Conservation (phyloP, 2,329 filamentous ascomycete species). For the Aschersonia sp. region DNA sequence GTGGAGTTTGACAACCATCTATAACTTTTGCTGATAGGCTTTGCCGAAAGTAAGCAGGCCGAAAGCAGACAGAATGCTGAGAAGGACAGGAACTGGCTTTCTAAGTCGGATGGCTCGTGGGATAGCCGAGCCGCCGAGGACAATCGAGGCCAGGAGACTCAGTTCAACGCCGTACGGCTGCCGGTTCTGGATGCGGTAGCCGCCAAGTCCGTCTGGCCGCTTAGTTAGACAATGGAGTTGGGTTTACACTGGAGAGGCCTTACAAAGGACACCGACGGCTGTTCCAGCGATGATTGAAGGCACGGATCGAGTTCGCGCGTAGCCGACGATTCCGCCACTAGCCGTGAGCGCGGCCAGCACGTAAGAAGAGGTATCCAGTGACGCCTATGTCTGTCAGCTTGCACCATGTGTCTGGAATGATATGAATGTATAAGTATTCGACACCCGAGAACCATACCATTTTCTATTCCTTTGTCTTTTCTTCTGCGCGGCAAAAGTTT, state of each 20-base stretch:
- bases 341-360: conserved; percentile 71
- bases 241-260: conserved; percentile 5
- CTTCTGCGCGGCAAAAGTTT: no score
- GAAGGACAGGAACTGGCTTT: conserved; percentile 71
- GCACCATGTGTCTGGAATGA: background rate
- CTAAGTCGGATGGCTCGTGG: conserved; percentile 70
- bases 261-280: conserved; percentile 58
- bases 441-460: no score
- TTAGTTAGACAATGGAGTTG: background rate
- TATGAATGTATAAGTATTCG: no score
- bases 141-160: conserved; percentile 72
- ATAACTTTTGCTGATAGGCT: conserved; percentile 37
- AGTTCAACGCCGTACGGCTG: conserved; percentile 77
- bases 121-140: conserved; percentile 72
- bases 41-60: conserved; percentile 69
- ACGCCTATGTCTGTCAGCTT: conserved; percentile 3
- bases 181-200: conserved; percentile 60
- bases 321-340: conserved; percentile 76
- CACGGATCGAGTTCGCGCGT: conserved; percentile 67
- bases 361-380: conserved; percentile 48
- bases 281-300: conserved; percentile 77
- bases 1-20: conserved; percentile 1
- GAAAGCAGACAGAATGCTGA: conserved; percentile 67
- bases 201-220: conserved; percentile 57
- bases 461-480: no score